phyloP scores from a whole-genome alignment of 768 basidiomycete species.

The Suillus ampliporus region DNA sequence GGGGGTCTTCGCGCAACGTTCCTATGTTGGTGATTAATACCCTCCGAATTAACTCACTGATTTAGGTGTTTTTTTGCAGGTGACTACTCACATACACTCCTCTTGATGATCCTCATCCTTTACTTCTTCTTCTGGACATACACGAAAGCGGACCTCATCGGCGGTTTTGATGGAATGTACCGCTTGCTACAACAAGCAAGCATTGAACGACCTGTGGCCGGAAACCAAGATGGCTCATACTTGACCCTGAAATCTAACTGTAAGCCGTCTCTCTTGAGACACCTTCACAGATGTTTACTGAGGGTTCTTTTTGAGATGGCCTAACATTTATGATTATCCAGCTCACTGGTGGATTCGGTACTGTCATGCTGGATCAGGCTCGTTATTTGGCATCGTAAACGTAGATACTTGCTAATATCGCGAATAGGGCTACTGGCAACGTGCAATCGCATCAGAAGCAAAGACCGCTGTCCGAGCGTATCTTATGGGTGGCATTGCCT shows the following conservation, averaged over 20 bases:
- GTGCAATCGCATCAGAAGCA: constrained; percentile 44
- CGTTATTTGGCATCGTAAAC: neutral
- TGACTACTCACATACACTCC: constrained; percentile 41
- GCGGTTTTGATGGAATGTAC: constrained; percentile 44
- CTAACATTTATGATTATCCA: constrained; percentile 24
- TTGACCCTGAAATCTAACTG: constrained; percentile 42
- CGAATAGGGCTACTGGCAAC: constrained; percentile 40
- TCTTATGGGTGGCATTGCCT: constrained; percentile 45
- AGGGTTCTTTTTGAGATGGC: constrained; percentile 13
- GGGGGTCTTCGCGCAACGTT: constrained; percentile 42
- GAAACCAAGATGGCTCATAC: constrained; percentile 44
- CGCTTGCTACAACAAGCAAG: constrained; percentile 38
- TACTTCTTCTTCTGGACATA: constrained; percentile 40
- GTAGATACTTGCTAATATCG: constrained; percentile 6
- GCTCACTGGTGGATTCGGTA: constrained; percentile 25
- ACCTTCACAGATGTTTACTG: neutral
- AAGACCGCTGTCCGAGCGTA: constrained; percentile 43
- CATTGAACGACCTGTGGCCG: constrained; percentile 34
- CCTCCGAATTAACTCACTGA: neutral
- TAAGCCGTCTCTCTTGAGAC: constrained; percentile 11
- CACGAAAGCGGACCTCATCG: constrained; percentile 39
- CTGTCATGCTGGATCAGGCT: constrained; percentile 24
- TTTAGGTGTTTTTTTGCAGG: constrained; percentile 18
- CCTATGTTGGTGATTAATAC: constrained; percentile 25
- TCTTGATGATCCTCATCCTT: constrained; percentile 42